Conservation (phyloP, 164 flowering plant species). For the Aristolochia californica region DNA sequence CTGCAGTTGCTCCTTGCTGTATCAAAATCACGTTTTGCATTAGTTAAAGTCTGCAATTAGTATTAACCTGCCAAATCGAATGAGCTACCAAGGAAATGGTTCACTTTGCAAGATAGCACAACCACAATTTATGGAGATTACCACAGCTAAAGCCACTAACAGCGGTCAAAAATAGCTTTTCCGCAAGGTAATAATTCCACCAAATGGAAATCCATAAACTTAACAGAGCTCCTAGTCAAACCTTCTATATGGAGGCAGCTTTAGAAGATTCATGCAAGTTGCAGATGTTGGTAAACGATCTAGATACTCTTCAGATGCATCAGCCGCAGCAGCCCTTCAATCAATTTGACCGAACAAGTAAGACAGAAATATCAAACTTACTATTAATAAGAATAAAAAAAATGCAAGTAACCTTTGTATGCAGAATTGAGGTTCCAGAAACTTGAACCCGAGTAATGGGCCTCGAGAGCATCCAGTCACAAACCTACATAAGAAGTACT, state of each 20-base stretch:
- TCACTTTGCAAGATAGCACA: neutral
- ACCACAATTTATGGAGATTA: neutral
- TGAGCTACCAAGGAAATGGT: no score
- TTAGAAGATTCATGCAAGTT: constrained; percentile 97
- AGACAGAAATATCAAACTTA: neutral
- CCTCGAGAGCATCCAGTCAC: constrained; percentile 99
- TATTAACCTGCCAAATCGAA: no score
- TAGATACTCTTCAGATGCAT: constrained; percentile 62
- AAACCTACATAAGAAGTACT: constrained; percentile 38
- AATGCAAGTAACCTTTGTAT: constrained; percentile 65
- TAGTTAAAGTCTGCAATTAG: neutral
- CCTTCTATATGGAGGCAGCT: constrained; percentile 97
- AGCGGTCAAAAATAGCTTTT: neutral
- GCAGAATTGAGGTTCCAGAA: constrained; percentile 84
- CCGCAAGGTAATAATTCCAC: neutral
- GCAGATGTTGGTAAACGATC: constrained; percentile 93
- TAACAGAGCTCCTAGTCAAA: constrained; percentile 13
- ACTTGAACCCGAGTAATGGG: constrained; percentile 85
- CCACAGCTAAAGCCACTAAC: neutral
- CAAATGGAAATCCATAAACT: neutral
- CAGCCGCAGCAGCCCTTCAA: constrained; percentile 63
- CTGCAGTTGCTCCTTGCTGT: constrained; percentile 89
- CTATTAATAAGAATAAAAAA: neutral
- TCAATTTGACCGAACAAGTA: neutral
- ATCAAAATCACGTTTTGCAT: constrained; percentile 3